Evolutionary conservation across 1,139 yeast species (phyloP).

Genomic region (Hyphopichia wangnamkhiaoensis): DNA sequence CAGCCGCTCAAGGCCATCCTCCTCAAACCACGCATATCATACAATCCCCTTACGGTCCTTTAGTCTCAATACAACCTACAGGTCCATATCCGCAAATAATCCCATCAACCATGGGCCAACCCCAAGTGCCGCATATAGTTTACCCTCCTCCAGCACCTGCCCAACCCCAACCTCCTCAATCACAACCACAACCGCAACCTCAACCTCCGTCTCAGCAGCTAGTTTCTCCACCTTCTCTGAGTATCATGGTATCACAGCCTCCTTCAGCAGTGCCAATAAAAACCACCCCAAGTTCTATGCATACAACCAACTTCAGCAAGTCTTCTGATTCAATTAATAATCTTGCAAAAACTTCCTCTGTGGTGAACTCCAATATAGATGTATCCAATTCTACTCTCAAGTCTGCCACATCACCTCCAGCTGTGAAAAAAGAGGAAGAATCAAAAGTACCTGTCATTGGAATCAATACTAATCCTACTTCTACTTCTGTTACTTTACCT

Average conservation of each 20-base stretch:
- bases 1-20: constrained; percentile 11
- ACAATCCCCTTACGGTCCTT: constrained; percentile 38
- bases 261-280: constrained; percentile 14
- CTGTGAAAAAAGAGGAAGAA: constrained; percentile 1
- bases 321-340: background rate
- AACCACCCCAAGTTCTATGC: constrained; percentile 12
- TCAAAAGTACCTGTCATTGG: background rate
- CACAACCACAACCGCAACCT: constrained; percentile 10
- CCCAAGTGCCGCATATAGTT: constrained; percentile 13
- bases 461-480: constrained; percentile 2
- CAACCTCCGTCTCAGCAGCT: constrained; percentile 7
- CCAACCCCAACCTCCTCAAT: background rate
- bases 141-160: background rate
- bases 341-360: background rate
- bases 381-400: background rate
- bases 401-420: constrained; percentile 6
- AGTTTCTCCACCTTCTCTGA: background rate
- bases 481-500: constrained; percentile 6
- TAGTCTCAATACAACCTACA: constrained; percentile 35
- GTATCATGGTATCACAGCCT: background rate
- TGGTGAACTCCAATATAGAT: background rate
- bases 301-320: background rate
- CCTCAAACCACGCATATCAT: constrained; percentile 17
- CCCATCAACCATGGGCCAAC: constrained; percentile 1
- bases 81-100: background rate